Evolutionary conservation across 768 basidiomycete species (phyloP).

Genomic region (Paxillus ammoniavirescens): DNA sequence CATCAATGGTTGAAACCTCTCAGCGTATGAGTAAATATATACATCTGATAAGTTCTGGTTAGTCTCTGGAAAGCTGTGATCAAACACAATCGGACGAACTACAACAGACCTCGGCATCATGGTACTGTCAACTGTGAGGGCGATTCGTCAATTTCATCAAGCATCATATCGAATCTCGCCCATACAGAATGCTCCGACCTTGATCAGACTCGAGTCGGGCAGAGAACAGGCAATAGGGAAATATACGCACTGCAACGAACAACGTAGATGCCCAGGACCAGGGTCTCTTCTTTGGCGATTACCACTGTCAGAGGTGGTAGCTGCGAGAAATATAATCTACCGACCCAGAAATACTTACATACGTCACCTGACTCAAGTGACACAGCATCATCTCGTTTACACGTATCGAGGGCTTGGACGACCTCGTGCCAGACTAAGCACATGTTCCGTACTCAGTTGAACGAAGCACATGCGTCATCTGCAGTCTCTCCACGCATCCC

Average conservation of each 20-base stretch:
- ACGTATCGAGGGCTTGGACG: too few relatives aligned
- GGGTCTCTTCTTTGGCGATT: not conserved
- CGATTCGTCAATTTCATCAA: not conserved
- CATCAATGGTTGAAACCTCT: not conserved
- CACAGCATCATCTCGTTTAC: too few relatives aligned
- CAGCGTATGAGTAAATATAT: not conserved
- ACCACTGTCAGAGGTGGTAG: not conserved
- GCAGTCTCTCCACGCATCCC: too few relatives aligned
- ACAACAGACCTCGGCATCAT: slow-evolving; percentile 4
- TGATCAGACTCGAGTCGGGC: not conserved
- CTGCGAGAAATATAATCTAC: not conserved
- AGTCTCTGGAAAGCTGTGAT: not conserved
- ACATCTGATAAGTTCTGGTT: not conserved
- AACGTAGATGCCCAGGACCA: slow-evolving; percentile 9
- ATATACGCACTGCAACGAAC: not conserved
- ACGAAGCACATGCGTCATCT: too few relatives aligned
- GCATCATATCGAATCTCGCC: not conserved
- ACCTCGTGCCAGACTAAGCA: too few relatives aligned
- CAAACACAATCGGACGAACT: not conserved
- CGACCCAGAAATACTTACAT: slow-evolving; percentile 10
- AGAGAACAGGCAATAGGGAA: too few relatives aligned
- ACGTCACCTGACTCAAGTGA: too few relatives aligned
- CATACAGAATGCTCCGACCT: not conserved
- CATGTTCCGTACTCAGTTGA: too few relatives aligned
- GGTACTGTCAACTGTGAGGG: not conserved